These are phyloP conservation scores for Pythium dissimile DNA, from an alignment of 352 stramenopile species.

Conservation along the genomic window DNA sequence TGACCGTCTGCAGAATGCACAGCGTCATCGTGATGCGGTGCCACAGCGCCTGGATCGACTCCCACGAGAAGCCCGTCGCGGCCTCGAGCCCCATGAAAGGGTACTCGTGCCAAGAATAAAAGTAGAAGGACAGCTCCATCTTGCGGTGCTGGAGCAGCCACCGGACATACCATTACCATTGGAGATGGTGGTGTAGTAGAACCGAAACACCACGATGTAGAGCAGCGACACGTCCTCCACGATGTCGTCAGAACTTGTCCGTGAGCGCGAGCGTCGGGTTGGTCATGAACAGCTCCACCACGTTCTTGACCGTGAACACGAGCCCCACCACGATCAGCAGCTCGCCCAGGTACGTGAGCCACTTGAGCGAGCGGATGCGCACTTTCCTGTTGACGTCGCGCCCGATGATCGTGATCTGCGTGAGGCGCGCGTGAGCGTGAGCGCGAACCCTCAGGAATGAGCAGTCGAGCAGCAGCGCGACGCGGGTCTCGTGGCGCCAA, in stretches of 20 bases:
- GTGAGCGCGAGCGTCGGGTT: not conserved
- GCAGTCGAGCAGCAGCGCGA: not conserved
- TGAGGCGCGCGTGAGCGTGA: constrained; percentile 8
- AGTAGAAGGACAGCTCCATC: constrained; percentile 25
- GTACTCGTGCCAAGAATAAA: constrained; percentile 35
- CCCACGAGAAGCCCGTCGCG: constrained; percentile 5
- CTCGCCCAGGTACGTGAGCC: constrained; percentile 9
- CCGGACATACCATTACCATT: not conserved
- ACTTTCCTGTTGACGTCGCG: constrained; percentile 14
- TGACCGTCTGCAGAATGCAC: constrained; percentile 15
- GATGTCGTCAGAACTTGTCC: not conserved
- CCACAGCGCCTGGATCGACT: constrained; percentile 15
- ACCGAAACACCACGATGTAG: constrained; percentile 20
- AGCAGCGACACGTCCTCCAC: constrained; percentile 8
- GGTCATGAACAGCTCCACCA: constrained; percentile 4
- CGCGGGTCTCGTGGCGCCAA: not conserved
- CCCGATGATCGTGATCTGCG: constrained; percentile 19
- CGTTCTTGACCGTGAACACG: not conserved
- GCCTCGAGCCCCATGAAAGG: constrained; percentile 24
- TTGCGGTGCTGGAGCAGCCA: constrained; percentile 6
- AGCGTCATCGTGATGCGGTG: constrained; percentile 14
- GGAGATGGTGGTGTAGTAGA: constrained; percentile 20
- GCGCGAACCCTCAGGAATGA: constrained; percentile 5
- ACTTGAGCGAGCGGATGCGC: constrained; percentile 1
- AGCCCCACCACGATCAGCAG: constrained; percentile 2